These are phyloP conservation scores for Sporothrix mexicana DNA, from an alignment of 2,329 filamentous ascomycete species.

Conservation along the genomic window DNA sequence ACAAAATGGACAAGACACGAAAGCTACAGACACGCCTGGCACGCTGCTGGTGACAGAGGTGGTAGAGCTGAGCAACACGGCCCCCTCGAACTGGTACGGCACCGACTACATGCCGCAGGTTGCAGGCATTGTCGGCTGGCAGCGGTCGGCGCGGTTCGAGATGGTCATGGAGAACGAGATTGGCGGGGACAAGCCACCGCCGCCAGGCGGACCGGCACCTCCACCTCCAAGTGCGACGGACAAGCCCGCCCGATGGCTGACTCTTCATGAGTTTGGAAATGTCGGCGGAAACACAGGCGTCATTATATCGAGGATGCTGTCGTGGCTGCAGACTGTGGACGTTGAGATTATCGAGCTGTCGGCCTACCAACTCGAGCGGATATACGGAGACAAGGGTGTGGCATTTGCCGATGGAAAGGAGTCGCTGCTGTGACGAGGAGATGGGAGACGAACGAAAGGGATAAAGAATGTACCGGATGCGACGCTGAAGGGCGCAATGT, in stretches of 20 bases:
- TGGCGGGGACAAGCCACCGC: constrained; percentile 16
- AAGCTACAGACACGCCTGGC: too few species aligned
- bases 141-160: constrained; percentile 37
- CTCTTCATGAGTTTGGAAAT: constrained; percentile 6
- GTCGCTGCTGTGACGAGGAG: neutral
- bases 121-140: constrained; percentile 34
- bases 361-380: neutral
- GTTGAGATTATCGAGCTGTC: neutral
- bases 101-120: neutral
- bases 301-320: neutral
- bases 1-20: too few species aligned
- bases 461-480: neutral
- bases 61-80: too few species aligned
- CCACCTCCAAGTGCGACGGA: neutral
- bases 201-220: neutral
- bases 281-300: too few species aligned
- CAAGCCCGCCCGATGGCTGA: constrained; percentile 2
- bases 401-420: neutral
- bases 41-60: neutral
- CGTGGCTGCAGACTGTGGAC: neutral
- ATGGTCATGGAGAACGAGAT: constrained; percentile 25
- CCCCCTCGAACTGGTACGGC: neutral
- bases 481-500: neutral
- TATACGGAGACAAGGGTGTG: neutral
- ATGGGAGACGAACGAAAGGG: neutral